Base-by-base conservation (phyloP, 306 rosid species). In the Cucurbita argyrosperma region DNA sequence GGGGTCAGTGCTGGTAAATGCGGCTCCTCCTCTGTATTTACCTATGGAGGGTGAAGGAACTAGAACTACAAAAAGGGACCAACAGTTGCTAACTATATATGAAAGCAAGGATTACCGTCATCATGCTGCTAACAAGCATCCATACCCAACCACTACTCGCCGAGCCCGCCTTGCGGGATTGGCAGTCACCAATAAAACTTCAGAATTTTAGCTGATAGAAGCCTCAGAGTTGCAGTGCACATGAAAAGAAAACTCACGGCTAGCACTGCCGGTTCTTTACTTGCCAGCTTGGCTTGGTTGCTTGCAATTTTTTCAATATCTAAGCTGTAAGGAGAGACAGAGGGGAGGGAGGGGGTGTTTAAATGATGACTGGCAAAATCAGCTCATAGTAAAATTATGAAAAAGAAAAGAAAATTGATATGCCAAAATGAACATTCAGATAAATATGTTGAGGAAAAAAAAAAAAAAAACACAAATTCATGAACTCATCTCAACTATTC, bases 191-290 rank as follows among this genome's bases (percentile, higher is more conserved):
- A 73, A 76, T 0, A 79, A 72, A 82, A 78, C 6, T 79, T 62
- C 56, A 86, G 68, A 74, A 82, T 14, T 52, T 74, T 74, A 18
- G 79, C 77, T 18, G 84, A 84, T 79, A 85, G 70, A 73, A 90
- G 81, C 79, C 81, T 82, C 74, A 92, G 79, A 84, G 83, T 69
- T 53, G 95, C 88, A 39, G 87, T 77, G 82, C 90, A 84, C 77
- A 82, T 70, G 72, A 87, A 87, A 78, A 88, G 70, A 19, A 88
- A 84, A 80, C 96, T 88, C 62, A 86, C 84, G 26, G 83, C 87
- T 70, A 92, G 81, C 35, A 90, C 86, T 0, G 90, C 88, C 39
- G 90, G 89, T 81, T 88, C 95, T 80, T 83, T 92, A 53, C 77
- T 83, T 82, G 90, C 95, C 37, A 83, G 73, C 64, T 75, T 80